Percentiles rank a stretch among this genome's conserved stretches.
Conservation (phyloP, 2,329 filamentous ascomycete species). For the Elsinoe batatas region DNA sequence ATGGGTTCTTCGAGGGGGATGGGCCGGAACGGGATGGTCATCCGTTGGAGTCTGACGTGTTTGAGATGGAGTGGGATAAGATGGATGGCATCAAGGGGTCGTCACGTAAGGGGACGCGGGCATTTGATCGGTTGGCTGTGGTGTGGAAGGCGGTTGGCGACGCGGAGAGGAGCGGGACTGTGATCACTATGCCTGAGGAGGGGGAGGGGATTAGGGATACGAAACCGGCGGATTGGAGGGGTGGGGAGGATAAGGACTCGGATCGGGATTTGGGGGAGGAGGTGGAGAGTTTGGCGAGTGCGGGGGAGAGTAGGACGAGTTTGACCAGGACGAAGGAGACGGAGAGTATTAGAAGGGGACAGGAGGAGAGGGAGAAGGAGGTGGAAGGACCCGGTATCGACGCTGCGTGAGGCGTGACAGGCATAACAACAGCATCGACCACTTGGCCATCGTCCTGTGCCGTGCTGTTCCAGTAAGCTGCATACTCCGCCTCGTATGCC, state of each 20-base stretch:
- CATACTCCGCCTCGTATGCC: slow-evolving; percentile 33
- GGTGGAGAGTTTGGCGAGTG: slow-evolving; percentile 54
- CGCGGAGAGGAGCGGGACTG: slow-evolving; percentile 21
- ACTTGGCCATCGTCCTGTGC: slow-evolving; percentile 23
- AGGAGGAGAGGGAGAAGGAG: neutral
- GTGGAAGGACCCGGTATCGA: slow-evolving; percentile 17
- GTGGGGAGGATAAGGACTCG: slow-evolving; percentile 35
- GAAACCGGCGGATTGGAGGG: slow-evolving; percentile 65
- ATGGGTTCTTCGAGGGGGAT: slow-evolving; percentile 79
- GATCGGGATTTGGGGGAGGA: slow-evolving; percentile 60
- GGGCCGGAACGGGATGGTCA: slow-evolving; percentile 58
- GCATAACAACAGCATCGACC: slow-evolving; percentile 30
- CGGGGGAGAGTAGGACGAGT: slow-evolving; percentile 60
- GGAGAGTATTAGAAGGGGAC: neutral
- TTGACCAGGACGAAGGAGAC: neutral
- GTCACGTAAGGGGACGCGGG: slow-evolving; percentile 66
- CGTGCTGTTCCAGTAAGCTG: slow-evolving; percentile 29
- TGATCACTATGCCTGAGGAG: slow-evolving; percentile 55
- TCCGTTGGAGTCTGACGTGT: slow-evolving; percentile 59
- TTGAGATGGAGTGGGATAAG: slow-evolving; percentile 61
- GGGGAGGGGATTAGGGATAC: slow-evolving; percentile 63
- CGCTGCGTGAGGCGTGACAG: slow-evolving; percentile 30
- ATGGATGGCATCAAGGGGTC: slow-evolving; percentile 96
- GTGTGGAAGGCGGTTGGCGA: slow-evolving; percentile 57
- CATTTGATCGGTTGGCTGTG: slow-evolving; percentile 72